Percentiles rank a stretch among this genome's conserved stretches.
phyloP scores from a whole-genome alignment of 768 basidiomycete species.

The Suillus subalutaceus region DNA sequence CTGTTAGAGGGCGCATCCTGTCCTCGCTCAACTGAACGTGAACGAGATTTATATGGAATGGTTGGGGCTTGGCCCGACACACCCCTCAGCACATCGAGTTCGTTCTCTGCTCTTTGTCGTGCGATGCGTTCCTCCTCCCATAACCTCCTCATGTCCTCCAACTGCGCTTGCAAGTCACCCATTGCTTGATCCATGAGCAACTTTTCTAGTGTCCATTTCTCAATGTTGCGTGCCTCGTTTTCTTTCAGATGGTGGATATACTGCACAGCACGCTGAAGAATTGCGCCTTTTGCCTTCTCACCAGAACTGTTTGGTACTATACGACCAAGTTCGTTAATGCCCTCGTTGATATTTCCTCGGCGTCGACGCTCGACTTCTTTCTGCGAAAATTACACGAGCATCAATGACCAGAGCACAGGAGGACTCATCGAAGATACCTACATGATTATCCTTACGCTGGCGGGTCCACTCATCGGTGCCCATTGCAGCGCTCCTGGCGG shows the following conservation, averaged over 20 bases:
- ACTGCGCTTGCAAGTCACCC: constrained; percentile 82
- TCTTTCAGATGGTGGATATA: constrained; percentile 93
- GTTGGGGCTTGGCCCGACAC: constrained; percentile 22
- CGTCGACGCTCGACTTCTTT: constrained; percentile 98
- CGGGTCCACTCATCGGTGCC: constrained; percentile 79
- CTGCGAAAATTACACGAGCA: constrained; percentile 43
- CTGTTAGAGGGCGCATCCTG: constrained; percentile 19
- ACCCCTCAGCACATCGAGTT: constrained; percentile 58
- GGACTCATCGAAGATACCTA: constrained; percentile 35
- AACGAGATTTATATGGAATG: constrained; percentile 20
- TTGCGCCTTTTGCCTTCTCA: constrained; percentile 88
- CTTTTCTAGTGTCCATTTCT: constrained; percentile 94
- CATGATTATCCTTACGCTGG: constrained; percentile 83
- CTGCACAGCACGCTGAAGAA: constrained; percentile 84
- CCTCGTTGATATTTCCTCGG: constrained; percentile 94
- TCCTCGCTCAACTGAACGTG: constrained; percentile 33
- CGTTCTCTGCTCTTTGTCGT: constrained; percentile 63
- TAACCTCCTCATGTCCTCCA: constrained; percentile 78
- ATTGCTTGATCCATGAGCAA: constrained; percentile 90
- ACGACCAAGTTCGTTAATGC: constrained; percentile 88
- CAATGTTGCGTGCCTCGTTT: constrained; percentile 88
- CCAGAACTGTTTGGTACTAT: constrained; percentile 88
- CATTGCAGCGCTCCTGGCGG: constrained; percentile 62
- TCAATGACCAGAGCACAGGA: neutral
- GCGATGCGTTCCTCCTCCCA: constrained; percentile 78